These are phyloP conservation scores for Tolypocladium paradoxum DNA, from an alignment of 2,329 filamentous ascomycete genomes.

Conservation along the genomic window DNA sequence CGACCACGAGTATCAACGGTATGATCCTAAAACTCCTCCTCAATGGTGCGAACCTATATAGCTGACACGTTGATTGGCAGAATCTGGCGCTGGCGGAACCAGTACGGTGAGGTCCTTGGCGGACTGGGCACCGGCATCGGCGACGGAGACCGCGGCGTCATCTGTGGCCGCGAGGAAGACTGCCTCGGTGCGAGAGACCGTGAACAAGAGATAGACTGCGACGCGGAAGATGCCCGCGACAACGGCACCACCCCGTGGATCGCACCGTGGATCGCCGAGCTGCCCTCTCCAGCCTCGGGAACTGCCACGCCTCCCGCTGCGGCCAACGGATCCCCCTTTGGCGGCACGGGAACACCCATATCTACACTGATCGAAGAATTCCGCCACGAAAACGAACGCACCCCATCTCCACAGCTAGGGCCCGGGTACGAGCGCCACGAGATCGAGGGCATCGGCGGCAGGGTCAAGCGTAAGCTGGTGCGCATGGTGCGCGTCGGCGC, in stretches of 20 bases:
- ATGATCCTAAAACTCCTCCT: slow-evolving; percentile 9
- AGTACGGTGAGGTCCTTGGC: slow-evolving; percentile 71
- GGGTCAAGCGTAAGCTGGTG: slow-evolving; percentile 80
- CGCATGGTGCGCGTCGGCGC: slow-evolving; percentile 72
- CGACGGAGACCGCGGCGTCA: slow-evolving; percentile 77
- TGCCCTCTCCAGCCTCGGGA: slow-evolving; percentile 10
- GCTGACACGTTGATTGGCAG: slow-evolving; percentile 19
- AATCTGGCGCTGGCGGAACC: slow-evolving; percentile 82
- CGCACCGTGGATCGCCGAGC: slow-evolving; percentile 8
- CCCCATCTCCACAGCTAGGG: slow-evolving; percentile 41
- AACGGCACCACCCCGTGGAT: slow-evolving; percentile 9
- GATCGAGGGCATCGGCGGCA: slow-evolving; percentile 81
- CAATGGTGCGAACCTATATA: background rate
- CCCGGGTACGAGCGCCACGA: slow-evolving; percentile 78
- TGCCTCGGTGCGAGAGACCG: slow-evolving; percentile 71
- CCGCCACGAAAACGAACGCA: slow-evolving; percentile 25
- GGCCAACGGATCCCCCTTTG: slow-evolving; percentile 5
- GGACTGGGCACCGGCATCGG: slow-evolving; percentile 80
- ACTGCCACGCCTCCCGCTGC: slow-evolving; percentile 7
- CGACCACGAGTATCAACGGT: slow-evolving; percentile 50
- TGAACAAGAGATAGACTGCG: slow-evolving; percentile 77
- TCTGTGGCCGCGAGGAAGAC: slow-evolving; percentile 66
- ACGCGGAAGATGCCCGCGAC: slow-evolving; percentile 61
- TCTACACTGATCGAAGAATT: slow-evolving; percentile 18
- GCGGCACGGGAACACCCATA: slow-evolving; percentile 9